Evolutionary conservation across 441 rosid species (phyloP).

Genomic region (Omphalea diandra): DNA sequence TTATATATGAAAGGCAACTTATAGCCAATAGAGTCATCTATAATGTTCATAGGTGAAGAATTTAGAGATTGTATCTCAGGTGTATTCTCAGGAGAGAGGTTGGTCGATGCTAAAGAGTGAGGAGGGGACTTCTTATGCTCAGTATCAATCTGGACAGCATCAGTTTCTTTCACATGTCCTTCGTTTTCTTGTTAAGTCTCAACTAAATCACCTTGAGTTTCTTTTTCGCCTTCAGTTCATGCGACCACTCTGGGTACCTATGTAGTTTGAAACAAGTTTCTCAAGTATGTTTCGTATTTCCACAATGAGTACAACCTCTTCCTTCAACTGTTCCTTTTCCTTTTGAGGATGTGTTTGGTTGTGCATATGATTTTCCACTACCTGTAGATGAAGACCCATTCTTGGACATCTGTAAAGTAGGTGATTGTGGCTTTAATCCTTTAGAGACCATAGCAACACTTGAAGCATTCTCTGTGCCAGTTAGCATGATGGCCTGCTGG

Average conservation of each 20-base stretch:
- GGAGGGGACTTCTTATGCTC: too few species aligned
- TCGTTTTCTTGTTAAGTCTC: too few species aligned
- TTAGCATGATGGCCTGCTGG: background rate
- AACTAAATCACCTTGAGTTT: background rate
- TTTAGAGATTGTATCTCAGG: background rate
- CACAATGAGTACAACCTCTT: background rate
- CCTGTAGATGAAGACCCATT: too few species aligned
- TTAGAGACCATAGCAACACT: background rate
- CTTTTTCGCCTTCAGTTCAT: background rate
- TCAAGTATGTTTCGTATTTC: background rate
- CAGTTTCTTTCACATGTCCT: too few species aligned
- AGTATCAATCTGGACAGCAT: too few species aligned
- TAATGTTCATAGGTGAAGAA: background rate
- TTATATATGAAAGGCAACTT: background rate
- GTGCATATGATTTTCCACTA: background rate
- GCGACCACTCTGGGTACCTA: background rate
- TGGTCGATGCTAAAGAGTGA: background rate
- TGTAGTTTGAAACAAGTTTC: background rate
- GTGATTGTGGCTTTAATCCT: background rate
- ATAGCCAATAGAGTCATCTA: background rate
- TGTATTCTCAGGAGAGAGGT: slow-evolving; percentile 9
- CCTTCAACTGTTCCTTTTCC: background rate
- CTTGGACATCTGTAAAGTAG: too few species aligned
- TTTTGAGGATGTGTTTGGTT: background rate
- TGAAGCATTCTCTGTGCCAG: background rate